These are phyloP conservation scores for Vairimorpha ceranae DNA, from an alignment of 371 early-diverging fungal genomes.

Conservation along the genomic window DNA sequence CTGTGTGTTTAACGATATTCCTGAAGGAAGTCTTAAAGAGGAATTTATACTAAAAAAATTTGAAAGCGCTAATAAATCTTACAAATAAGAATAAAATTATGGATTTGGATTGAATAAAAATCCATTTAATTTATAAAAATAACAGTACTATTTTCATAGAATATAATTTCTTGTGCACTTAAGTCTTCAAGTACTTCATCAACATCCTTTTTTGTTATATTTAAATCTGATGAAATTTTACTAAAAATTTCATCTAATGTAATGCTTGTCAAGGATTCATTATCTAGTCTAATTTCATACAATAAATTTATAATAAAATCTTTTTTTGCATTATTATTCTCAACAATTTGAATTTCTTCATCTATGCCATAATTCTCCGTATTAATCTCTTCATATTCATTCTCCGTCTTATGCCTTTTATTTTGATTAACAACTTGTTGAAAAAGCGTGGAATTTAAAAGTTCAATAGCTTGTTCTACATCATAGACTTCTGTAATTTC, in stretches of 20 bases:
- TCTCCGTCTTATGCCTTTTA: constrained; percentile 14
- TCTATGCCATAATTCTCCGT: constrained; percentile 16
- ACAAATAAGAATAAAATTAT: no score
- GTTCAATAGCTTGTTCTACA: constrained; percentile 51
- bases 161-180: constrained; percentile 12
- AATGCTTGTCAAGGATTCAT: background rate
- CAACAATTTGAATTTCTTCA: background rate
- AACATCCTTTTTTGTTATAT: background rate
- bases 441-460: constrained; percentile 53
- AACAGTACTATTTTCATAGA: constrained; percentile 18
- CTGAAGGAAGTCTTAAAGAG: constrained; percentile 36
- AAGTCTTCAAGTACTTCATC: constrained; percentile 29
- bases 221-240: background rate
- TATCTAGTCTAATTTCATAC: constrained; percentile 12
- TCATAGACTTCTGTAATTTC: constrained; percentile 66
- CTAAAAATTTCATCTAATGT: background rate
- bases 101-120: no score
- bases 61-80: background rate
- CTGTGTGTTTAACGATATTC: constrained; percentile 12
- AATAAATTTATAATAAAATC: constrained; percentile 24
- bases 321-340: constrained; percentile 25
- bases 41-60: constrained; percentile 33
- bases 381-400: constrained; percentile 6
- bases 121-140: constrained; percentile 35
- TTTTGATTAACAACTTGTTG: constrained; percentile 33